A percentile compares a stretch with the other conserved stretches of the same genome.
Conservation (phyloP, 768 basidiomycete genomes). For the Cantharellus anzutake region DNA sequence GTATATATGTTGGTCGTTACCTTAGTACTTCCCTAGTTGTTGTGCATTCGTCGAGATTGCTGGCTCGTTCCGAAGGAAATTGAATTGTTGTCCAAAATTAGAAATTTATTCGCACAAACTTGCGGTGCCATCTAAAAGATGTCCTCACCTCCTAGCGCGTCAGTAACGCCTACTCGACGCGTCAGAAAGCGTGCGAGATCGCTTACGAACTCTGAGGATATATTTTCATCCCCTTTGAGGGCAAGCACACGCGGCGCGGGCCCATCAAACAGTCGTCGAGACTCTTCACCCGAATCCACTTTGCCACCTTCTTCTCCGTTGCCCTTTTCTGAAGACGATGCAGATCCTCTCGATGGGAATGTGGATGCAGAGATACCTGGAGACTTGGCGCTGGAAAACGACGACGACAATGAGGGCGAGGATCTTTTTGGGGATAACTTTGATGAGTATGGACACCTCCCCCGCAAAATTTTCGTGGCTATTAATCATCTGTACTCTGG, state of each 20-base stretch:
- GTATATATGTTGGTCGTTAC: neutral
- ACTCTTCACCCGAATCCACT: slow-evolving; percentile 26
- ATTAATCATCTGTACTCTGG: slow-evolving; percentile 4
- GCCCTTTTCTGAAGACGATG: slow-evolving; percentile 66
- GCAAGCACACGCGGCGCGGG: neutral
- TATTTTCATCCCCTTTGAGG: neutral
- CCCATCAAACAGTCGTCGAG: neutral
- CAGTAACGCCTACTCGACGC: neutral
- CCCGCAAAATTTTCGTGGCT: slow-evolving; percentile 6
- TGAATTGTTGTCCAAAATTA: too few species aligned
- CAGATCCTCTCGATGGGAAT: slow-evolving; percentile 43
- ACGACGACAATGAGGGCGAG: slow-evolving; percentile 71
- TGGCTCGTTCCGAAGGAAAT: too few species aligned
- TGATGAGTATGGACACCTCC: slow-evolving; percentile 37
- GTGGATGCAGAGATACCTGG: slow-evolving; percentile 46
- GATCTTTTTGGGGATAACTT: slow-evolving; percentile 73
- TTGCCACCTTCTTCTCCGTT: slow-evolving; percentile 74
- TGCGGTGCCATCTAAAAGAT: too few species aligned
- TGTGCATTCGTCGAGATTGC: too few species aligned
- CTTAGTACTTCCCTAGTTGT: neutral
- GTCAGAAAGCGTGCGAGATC: slow-evolving; percentile 1
- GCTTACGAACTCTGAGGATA: neutral
- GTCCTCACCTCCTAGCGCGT: neutral
- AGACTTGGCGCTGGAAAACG: slow-evolving; percentile 23
- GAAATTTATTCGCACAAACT: too few species aligned